Evolutionary conservation across 768 basidiomycete species (phyloP).

Genomic region (Psilocybe azurescens): DNA sequence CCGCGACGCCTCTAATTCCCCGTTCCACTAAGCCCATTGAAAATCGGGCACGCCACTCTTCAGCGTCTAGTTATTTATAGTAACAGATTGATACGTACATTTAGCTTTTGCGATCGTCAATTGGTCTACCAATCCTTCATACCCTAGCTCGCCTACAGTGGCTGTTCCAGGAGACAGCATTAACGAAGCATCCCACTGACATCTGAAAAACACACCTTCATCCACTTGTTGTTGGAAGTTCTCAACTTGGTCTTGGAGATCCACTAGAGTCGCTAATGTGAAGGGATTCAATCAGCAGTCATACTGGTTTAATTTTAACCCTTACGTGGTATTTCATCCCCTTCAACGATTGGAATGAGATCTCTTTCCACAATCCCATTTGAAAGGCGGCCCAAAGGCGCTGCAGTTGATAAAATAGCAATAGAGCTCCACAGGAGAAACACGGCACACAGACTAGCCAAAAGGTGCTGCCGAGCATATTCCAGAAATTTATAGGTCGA

Average conservation of each 20-base stretch:
- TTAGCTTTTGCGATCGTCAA: conserved; percentile 10
- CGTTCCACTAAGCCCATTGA: conserved; percentile 13
- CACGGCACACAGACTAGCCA: conserved; percentile 5
- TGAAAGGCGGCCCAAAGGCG: conserved; percentile 2
- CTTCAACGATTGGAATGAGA: conserved; percentile 14
- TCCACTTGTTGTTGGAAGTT: conserved; percentile 22
- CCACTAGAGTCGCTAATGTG: conserved; percentile 23
- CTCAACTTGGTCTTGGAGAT: conserved; percentile 26
- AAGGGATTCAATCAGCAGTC: neutral
- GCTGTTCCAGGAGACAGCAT: conserved; percentile 5
- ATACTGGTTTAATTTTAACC: neutral
- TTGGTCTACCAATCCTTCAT: conserved; percentile 6
- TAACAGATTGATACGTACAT: conserved; percentile 10
- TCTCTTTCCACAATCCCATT: conserved; percentile 11
- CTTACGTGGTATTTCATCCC: conserved; percentile 20
- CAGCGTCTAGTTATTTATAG: neutral
- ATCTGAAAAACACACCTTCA: conserved; percentile 13
- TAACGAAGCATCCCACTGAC: neutral
- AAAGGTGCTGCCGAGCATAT: conserved; percentile 16
- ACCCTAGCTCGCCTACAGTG: conserved; percentile 7
- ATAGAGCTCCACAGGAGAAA: conserved; percentile 9
- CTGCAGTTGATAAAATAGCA: conserved; percentile 5
- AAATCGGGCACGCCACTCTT: neutral
- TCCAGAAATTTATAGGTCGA: neutral
- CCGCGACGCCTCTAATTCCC: conserved; percentile 20